These are phyloP conservation scores for Craspedostauros australis DNA, from an alignment of 108 stramenopile genomes.

Conservation along the genomic window DNA sequence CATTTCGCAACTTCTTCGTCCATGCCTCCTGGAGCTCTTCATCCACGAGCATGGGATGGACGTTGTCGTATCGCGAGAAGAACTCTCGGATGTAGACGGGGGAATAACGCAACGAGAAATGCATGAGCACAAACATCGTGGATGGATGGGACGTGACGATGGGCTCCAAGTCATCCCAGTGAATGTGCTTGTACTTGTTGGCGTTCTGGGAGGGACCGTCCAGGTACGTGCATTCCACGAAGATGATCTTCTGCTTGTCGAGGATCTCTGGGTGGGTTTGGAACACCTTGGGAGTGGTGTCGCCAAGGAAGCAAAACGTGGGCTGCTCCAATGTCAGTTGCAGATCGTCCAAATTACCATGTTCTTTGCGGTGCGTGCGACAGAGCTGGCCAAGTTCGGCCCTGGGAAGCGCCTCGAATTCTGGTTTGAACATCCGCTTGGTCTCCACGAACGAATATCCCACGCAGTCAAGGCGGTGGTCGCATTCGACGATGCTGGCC, in stretches of 20 bases:
- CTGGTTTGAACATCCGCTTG: slow-evolving; percentile 18
- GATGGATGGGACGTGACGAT: slow-evolving; percentile 22
- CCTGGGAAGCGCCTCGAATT: slow-evolving; percentile 22
- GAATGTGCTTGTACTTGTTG: slow-evolving; percentile 31
- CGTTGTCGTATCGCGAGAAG: slow-evolving; percentile 27
- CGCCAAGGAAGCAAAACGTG: slow-evolving; percentile 36
- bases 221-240: slow-evolving; percentile 40
- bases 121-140: slow-evolving; percentile 30
- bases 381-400: slow-evolving; percentile 28
- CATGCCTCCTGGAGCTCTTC: slow-evolving; percentile 29
- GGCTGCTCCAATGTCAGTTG: slow-evolving; percentile 27
- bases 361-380: slow-evolving; percentile 3
- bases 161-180: slow-evolving; percentile 37
- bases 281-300: slow-evolving; percentile 38
- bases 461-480: slow-evolving; percentile 34
- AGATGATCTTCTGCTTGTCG: slow-evolving; percentile 21
- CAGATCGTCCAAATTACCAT: neutral
- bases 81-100: slow-evolving; percentile 18
- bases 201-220: slow-evolving; percentile 24
- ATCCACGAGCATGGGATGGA: slow-evolving; percentile 40
- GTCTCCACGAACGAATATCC: slow-evolving; percentile 31
- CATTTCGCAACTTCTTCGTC: no score
- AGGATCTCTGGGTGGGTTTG: slow-evolving; percentile 23
- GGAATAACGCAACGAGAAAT: slow-evolving; percentile 34
- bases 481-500: slow-evolving; percentile 15